Conservation (phyloP, 2,329 filamentous ascomycete genomes). For the Penicillium hesseltinei region DNA sequence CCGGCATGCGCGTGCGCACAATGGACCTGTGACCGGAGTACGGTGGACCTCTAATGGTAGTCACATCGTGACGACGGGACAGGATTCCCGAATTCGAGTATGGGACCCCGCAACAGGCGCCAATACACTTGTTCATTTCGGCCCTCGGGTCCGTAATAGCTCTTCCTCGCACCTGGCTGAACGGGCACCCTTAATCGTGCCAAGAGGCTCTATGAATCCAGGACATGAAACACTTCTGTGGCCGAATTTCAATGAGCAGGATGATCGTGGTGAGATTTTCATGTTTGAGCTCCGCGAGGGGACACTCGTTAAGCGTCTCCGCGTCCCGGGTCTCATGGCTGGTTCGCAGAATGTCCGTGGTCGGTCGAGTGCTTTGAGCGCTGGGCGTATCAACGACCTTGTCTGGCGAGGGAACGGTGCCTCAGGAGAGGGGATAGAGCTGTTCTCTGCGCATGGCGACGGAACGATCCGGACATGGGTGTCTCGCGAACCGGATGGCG, state of each 20-base stretch:
- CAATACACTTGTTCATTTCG: conserved; percentile 87
- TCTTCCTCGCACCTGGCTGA: conserved; percentile 57
- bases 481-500: conserved; percentile 56
- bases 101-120: conserved; percentile 80
- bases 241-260: conserved; percentile 71
- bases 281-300: conserved; percentile 78
- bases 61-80: conserved; percentile 74
- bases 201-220: conserved; percentile 55
- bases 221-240: conserved; percentile 71
- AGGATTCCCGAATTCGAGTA: conserved; percentile 80
- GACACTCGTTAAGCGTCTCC: conserved; percentile 66
- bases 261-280: conserved; percentile 67
- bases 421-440: conserved; percentile 58
- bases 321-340: conserved; percentile 58
- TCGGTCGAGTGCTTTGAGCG: conserved; percentile 48
- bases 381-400: conserved; percentile 69
- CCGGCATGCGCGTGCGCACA: conserved; percentile 63
- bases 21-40: conserved; percentile 78
- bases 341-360: conserved; percentile 36
- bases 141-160: conserved; percentile 73
- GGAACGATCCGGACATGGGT: conserved; percentile 80
- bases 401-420: conserved; percentile 68
- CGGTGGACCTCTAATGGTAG: conserved; percentile 78
- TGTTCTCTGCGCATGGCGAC: conserved; percentile 82
- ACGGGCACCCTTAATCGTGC: conserved; percentile 62